Conservation (phyloP, 2,329 filamentous ascomycete genomes). For the Monilinia fructigena region DNA sequence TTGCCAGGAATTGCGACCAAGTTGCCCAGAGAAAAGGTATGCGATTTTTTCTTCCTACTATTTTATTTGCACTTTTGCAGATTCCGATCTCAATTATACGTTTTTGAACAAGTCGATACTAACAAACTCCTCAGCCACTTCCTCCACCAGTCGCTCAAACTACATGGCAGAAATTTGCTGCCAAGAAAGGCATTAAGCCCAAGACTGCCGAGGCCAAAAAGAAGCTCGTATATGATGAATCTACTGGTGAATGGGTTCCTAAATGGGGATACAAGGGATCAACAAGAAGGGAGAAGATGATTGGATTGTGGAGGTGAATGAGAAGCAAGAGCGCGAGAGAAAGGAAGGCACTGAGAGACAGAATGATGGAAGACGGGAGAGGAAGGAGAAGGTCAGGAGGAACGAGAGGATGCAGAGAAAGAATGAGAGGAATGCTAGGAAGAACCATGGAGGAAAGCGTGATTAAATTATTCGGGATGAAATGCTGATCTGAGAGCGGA, state of each 20-base stretch:
- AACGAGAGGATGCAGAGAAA: conserved; percentile 69
- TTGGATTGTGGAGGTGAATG: conserved; percentile 91
- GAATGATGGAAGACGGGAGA: conserved; percentile 62
- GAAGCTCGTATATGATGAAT: conserved; percentile 83
- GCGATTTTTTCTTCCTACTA: conserved; percentile 10
- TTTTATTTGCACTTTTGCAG: not conserved
- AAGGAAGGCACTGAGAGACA: conserved; percentile 62
- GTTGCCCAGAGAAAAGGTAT: conserved; percentile 79
- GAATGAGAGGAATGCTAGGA: conserved; percentile 54
- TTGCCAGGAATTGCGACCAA: conserved; percentile 69
- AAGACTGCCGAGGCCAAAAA: conserved; percentile 76
- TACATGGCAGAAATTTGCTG: conserved; percentile 94
- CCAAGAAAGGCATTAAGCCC: conserved; percentile 93
- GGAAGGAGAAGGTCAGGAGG: conserved; percentile 66
- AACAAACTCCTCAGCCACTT: conserved; percentile 53
- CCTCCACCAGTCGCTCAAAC: conserved; percentile 79
- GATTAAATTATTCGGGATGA: not conserved
- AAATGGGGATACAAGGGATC: conserved; percentile 91
- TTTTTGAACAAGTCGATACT: conserved; percentile 2
- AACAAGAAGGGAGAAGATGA: conserved; percentile 81
- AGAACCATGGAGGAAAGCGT: conserved; percentile 31
- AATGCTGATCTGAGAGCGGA: not conserved
- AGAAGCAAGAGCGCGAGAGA: conserved; percentile 63
- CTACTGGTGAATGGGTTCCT: conserved; percentile 81
- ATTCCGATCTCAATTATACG: not conserved